Evolutionary conservation across 768 basidiomycete genomes (phyloP), one percentile per base, ranked within the genome.

Genomic region (Phanerochaete carnosa): DNA sequence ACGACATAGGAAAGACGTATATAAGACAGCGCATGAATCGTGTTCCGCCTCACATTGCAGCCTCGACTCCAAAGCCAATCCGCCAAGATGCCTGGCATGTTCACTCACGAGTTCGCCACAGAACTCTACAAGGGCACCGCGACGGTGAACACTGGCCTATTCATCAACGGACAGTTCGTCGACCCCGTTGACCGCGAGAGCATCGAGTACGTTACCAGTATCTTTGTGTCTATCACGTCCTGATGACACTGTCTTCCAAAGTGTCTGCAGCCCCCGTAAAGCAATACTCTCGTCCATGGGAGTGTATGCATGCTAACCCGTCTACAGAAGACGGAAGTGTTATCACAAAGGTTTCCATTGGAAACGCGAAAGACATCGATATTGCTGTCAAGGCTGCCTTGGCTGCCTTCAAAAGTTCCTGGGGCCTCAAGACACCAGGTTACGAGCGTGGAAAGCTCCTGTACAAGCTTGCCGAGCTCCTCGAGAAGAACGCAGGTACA

Each of bases 391-490:
- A 69, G 28, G 77, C 73, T 30, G 77, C 80, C 22, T 70, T 70
- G 49, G 72, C 75, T 58, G 77, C 77, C 1, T 79, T 64, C 71
- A 70, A 74, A 26, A 72, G 68, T 2, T 57, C 64, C 32, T 87
- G 87, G 84, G 84, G 85, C n/a, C 70, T 79, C 57, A 80, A 81
- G 45, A 68, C 65, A n/a, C 69, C 80, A 3, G 80, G 76, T 8
- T 65, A 65, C 3, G 61, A 74, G 53, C 78, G 83, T 29, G 75
- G 71, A 11, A 68, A 68, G 58, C 69, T 82, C 13, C 67, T 87
- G 19, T 69, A 74, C 68, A 80, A 79, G 61, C 77, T 87, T 23
- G 84, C 79, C 15, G 75, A 78, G 32, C 71, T 85, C 23, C 79
- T 87, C 66, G 82, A 83, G 59, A 61, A 75, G 55, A 72, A 84